Percentiles rank a stretch among this genome's conserved stretches.
These are phyloP conservation scores for Hypoxylon sp. DNA, from an alignment of 2,329 filamentous ascomycete species.

Conservation along the genomic window DNA sequence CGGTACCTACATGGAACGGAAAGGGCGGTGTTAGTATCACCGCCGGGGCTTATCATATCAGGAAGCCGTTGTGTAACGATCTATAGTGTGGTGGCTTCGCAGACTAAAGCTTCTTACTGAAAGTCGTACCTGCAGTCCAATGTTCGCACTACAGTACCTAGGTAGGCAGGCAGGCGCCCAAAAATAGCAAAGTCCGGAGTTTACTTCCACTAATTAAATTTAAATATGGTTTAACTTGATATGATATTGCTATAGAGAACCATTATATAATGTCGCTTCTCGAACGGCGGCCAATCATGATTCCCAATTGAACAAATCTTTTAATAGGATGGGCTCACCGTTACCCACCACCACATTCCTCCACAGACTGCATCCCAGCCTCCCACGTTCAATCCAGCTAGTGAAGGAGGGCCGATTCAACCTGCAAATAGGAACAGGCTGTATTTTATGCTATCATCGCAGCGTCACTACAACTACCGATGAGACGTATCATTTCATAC, in stretches of 20 bases:
- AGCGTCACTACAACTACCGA: slow-evolving; percentile 1
- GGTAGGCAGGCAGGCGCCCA: background rate
- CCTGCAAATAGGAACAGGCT: background rate
- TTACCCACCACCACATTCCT: slow-evolving; percentile 16
- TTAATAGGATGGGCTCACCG: slow-evolving; percentile 19
- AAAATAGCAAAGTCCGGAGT: slow-evolving; percentile 6
- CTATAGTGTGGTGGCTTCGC: background rate
- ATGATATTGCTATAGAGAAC: slow-evolving; percentile 9
- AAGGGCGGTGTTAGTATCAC: slow-evolving; percentile 20
- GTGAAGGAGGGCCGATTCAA: slow-evolving; percentile 1
- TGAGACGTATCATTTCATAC: slow-evolving; percentile 5
- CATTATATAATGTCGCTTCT: slow-evolving; percentile 1
- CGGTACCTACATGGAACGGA: background rate
- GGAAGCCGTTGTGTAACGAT: background rate
- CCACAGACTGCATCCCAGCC: slow-evolving; percentile 14
- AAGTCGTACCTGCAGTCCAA: slow-evolving; percentile 32
- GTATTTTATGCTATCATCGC: slow-evolving; percentile 1
- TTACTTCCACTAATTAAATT: background rate
- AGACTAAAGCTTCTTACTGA: background rate
- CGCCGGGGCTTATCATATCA: slow-evolving; percentile 4
- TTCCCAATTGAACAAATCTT: slow-evolving; percentile 7
- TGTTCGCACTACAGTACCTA: background rate
- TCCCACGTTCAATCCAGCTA: slow-evolving; percentile 19
- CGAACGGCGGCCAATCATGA: slow-evolving; percentile 23
- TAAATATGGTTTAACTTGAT: background rate